Base-by-base conservation (phyloP, 2,329 filamentous ascomycete genomes). In the Geosmithia putterillii region DNA sequence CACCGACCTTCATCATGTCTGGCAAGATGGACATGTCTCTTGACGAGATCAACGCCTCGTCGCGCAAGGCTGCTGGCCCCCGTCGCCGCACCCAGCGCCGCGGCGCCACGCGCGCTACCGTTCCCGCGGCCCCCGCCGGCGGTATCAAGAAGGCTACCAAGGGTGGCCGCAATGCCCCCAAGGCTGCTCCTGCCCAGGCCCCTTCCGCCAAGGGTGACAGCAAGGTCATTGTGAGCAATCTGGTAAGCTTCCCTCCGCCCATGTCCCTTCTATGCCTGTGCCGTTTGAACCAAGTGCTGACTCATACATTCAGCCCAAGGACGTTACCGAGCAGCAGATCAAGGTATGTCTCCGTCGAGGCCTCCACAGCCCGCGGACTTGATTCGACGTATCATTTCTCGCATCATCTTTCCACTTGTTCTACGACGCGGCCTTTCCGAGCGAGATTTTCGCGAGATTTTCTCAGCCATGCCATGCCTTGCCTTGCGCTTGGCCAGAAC, bases 311-410 rank as follows among this genome's bases (percentile, higher is more conserved):
- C 54, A 96, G 87, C 92, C 92, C 64, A 81, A 83, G 73, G 92
- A 98, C 80, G 88, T 98, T 67, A 86, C 81, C 70, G 90, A 96
- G 77, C 73, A 71, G 71, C 86, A 94, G 81, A 94, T 98, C 73
- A 96, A 98, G 92, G 92, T 98, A 98, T 94, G 92, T 98, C 88
- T 84, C 88, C 81, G 74, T 78, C 83, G 73, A 82, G 81, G 81
- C 77, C 60, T 65, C 69, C 62, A 66, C 60, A 67, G 72, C 79
- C 71, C 75, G 74, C 63, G 78, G 79, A 78, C 74, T 81, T 79
- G 74, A 69, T 74, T 83, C 79, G 79, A 76, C 77, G 70, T 65
- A 54, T 60, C 57, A 47, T 62, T 60, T 55, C 53, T 63, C 60
- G 63, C 55, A 54, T 56, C 52, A 53, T 59, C 53, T 40, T 41